Evolutionary conservation across 148 eudicot species (phyloP).

Genomic region (Nyssa sinensis): DNA sequence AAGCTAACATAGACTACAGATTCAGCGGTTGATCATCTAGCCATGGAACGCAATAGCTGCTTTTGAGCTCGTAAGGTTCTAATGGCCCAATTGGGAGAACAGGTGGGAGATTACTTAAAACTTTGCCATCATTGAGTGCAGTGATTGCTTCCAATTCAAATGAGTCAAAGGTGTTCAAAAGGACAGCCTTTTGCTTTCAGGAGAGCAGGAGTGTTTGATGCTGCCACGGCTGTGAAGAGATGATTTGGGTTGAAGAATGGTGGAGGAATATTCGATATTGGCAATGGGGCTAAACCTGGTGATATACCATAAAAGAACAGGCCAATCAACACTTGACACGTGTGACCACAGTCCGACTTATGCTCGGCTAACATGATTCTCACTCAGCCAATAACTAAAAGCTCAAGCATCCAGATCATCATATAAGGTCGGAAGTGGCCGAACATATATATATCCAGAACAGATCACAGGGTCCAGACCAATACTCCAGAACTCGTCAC

Average conservation of each 20-base stretch:
- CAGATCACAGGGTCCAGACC: too few species aligned
- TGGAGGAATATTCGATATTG: constrained; percentile 38
- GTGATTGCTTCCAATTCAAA: constrained; percentile 26
- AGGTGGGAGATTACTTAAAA: constrained; percentile 25
- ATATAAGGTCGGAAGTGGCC: too few species aligned
- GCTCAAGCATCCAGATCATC: too few species aligned
- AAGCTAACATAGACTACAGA: constrained; percentile 36
- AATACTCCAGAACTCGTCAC: too few species aligned
- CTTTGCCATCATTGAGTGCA: constrained; percentile 22
- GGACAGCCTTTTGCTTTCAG: constrained; percentile 17
- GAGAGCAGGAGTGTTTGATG: constrained; percentile 4
- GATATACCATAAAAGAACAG: too few species aligned
- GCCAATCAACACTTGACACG: too few species aligned
- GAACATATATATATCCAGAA: too few species aligned
- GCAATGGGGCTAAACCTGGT: constrained; percentile 34
- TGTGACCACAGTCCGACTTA: too few species aligned
- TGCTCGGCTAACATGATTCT: too few species aligned
- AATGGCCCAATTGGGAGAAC: constrained; percentile 33
- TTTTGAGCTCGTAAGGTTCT: constrained; percentile 13
- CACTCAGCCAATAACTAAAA: too few species aligned
- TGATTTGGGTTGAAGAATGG: constrained; percentile 31
- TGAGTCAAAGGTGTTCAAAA: too few species aligned
- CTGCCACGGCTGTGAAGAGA: constrained; percentile 25
- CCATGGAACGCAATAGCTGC: constrained; percentile 25
- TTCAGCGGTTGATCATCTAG: constrained; percentile 23